These are phyloP conservation scores for Larix sibirica DNA, from an alignment of 83 land plant genomes.

Conservation along the genomic window DNA sequence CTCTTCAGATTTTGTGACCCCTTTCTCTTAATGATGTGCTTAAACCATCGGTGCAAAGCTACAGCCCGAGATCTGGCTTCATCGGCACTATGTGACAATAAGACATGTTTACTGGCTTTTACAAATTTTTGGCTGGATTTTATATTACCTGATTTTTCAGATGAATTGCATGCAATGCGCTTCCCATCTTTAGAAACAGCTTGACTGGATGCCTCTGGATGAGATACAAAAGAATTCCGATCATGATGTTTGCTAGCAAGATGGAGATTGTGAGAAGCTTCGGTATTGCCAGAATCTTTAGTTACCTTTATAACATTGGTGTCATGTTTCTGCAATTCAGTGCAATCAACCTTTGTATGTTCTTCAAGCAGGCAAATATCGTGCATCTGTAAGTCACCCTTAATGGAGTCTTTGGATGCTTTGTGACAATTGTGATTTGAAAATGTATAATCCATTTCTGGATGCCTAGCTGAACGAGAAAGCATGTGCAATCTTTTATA, in stretches of 20 bases:
- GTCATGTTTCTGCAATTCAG: not conserved
- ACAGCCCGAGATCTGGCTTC: constrained; percentile 15
- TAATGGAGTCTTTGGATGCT: not conserved
- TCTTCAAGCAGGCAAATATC: not conserved
- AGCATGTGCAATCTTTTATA: constrained; percentile 10
- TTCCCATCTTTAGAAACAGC: too few species aligned
- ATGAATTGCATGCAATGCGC: not conserved
- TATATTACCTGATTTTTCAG: constrained; percentile 7
- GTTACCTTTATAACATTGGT: not conserved
- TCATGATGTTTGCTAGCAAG: not conserved
- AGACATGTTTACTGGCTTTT: not conserved
- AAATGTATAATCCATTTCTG: constrained; percentile 14
- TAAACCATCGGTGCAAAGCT: constrained; percentile 14
- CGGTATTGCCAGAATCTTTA: not conserved
- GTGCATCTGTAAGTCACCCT: not conserved
- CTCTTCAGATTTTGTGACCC: constrained; percentile 4
- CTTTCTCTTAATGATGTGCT: constrained; percentile 12
- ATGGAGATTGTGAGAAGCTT: not conserved
- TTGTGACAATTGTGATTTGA: not conserved
- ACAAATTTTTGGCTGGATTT: not conserved
- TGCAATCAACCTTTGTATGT: not conserved
- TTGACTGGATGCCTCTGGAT: not conserved
- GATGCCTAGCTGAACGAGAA: constrained; percentile 13
- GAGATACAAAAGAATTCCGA: not conserved
- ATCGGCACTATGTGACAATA: not conserved